Percentiles rank a stretch among this genome's conserved stretches.
Evolutionary conservation across 495 filamentous ascomycete genomes (phyloP).

Genomic region (Umbilicaria muhlenbergii): DNA sequence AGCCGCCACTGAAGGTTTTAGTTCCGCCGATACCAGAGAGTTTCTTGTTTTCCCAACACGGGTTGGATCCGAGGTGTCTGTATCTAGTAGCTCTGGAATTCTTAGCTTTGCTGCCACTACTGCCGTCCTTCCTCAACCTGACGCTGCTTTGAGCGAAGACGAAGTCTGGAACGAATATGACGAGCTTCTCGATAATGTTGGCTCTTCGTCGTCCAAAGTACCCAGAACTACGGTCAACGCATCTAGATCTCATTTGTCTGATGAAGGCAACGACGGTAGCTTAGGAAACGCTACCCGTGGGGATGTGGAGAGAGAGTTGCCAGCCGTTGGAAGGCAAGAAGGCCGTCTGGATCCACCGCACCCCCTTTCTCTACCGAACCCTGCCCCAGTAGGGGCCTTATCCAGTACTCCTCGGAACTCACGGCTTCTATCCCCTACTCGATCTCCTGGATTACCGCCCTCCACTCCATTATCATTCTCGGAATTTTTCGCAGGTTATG

Average conservation of each 20-base stretch:
- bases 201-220: conserved; percentile 27
- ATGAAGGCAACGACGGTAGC: conserved; percentile 8
- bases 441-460: conserved; percentile 22
- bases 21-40: conserved; percentile 17
- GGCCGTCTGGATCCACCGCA: no score
- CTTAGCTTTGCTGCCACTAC: conserved; percentile 36
- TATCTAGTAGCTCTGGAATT: conserved; percentile 53
- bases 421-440: conserved; percentile 16
- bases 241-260: conserved; percentile 4
- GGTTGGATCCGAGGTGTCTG: conserved; percentile 53
- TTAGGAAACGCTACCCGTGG: conserved; percentile 11
- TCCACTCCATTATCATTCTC: conserved; percentile 35
- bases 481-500: conserved; percentile 35
- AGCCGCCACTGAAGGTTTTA: conserved; percentile 11
- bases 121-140: conserved; percentile 42
- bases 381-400: conserved; percentile 7
- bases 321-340: no score
- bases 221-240: no score
- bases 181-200: conserved; percentile 66
- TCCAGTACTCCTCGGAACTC: conserved; percentile 15
- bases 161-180: conserved; percentile 94
- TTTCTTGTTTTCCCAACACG: conserved; percentile 62
- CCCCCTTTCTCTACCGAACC: neutral
- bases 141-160: conserved; percentile 51
- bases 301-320: no score